phyloP scores from a whole-genome alignment of 805 yeast genomes.

The Lipomyces yamadae region DNA sequence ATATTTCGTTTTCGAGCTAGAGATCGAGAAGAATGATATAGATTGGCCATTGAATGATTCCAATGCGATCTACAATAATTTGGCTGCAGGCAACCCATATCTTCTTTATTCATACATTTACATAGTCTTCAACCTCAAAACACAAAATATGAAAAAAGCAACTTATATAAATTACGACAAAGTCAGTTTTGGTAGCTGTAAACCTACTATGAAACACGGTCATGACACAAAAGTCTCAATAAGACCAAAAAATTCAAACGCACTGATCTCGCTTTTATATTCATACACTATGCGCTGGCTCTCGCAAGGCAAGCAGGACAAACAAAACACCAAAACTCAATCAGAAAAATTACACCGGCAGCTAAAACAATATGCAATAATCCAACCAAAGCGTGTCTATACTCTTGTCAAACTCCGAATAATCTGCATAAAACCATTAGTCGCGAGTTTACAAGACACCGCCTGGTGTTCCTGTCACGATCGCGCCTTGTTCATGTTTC shows the following conservation, averaged over 20 bases:
- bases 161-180: too few relatives aligned
- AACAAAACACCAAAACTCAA: not conserved
- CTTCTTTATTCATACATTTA: not conserved
- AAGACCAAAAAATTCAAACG: slow-evolving; percentile 4
- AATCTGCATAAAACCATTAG: not conserved
- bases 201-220: too few relatives aligned
- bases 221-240: not conserved
- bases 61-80: too few relatives aligned
- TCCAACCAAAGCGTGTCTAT: not conserved
- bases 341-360: not conserved
- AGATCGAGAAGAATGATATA: not conserved
- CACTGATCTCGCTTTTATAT: not conserved
- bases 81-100: not conserved
- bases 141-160: too few relatives aligned
- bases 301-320: not conserved
- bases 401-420: not conserved
- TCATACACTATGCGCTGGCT: not conserved
- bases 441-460: slow-evolving; percentile 31
- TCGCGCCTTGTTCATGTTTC: slow-evolving; percentile 39
- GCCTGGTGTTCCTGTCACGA: slow-evolving; percentile 38
- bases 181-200: too few relatives aligned
- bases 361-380: not conserved
- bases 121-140: too few relatives aligned
- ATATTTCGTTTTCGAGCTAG: slow-evolving; percentile 1
- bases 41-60: not conserved